Evolutionary conservation across 495 filamentous ascomycete species (phyloP).

Genomic region (Penicillium robsamsonii): DNA sequence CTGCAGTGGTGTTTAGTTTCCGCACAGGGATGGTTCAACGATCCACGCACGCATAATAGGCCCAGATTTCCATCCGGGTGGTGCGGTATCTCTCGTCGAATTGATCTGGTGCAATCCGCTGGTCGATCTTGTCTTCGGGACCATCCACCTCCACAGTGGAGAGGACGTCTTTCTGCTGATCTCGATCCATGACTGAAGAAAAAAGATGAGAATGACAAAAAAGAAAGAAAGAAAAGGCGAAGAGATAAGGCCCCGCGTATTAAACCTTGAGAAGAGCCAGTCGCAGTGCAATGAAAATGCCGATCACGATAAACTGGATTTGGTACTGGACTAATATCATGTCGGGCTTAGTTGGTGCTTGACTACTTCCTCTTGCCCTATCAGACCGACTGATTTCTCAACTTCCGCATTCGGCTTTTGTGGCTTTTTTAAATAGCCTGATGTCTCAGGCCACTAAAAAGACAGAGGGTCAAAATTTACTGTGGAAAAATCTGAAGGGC

Average conservation of each 20-base stretch:
- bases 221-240: not conserved
- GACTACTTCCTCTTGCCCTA: not conserved
- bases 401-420: not conserved
- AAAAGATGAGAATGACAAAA: slow-evolving; percentile 1
- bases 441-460: not conserved
- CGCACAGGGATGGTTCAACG: slow-evolving; percentile 2
- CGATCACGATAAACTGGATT: slow-evolving; percentile 23
- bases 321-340: slow-evolving; percentile 1
- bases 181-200: slow-evolving; percentile 15
- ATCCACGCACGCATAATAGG: slow-evolving; percentile 55
- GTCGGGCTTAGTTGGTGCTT: slow-evolving; percentile 22
- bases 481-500: too few species aligned
- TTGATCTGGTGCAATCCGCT: slow-evolving; percentile 24
- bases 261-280: slow-evolving; percentile 17
- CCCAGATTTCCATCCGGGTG: slow-evolving; percentile 59
- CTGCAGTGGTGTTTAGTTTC: slow-evolving; percentile 29
- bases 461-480: too few species aligned
- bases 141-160: slow-evolving; percentile 23
- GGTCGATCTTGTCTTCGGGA: slow-evolving; percentile 14
- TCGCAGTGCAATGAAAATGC: slow-evolving; percentile 18
- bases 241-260: not conserved
- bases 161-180: slow-evolving; percentile 15
- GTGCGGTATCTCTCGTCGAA: slow-evolving; percentile 42
- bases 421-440: not conserved
- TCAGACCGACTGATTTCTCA: not conserved